Percentiles rank a stretch among this genome's conserved stretches.
Evolutionary conservation across 331 rosid genomes (phyloP).

Genomic region (Prunus yedoensis): DNA sequence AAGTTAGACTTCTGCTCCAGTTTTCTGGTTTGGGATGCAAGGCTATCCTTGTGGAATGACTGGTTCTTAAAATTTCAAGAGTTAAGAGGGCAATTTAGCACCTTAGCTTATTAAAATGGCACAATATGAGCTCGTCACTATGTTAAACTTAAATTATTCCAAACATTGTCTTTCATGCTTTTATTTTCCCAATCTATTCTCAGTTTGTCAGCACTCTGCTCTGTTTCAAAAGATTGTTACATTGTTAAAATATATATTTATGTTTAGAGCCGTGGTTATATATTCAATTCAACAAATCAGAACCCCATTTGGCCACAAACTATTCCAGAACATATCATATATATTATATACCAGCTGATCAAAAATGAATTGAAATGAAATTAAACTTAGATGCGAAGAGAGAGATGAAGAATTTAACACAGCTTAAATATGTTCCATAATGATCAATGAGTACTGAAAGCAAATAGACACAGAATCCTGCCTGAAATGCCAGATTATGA

Average conservation of each 20-base stretch:
- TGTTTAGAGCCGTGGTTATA: neutral
- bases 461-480: conserved; percentile 2
- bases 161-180: no score
- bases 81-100: neutral
- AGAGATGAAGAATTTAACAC: conserved; percentile 12
- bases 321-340: conserved; percentile 4
- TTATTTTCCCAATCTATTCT: no score
- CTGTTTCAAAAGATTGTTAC: no score
- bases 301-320: neutral
- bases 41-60: no score
- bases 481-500: conserved; percentile 1
- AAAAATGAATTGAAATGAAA: conserved; percentile 16
- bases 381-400: neutral
- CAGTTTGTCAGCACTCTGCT: no score
- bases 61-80: neutral
- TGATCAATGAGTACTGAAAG: conserved; percentile 8
- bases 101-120: neutral
- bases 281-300: neutral
- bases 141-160: no score
- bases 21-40: neutral
- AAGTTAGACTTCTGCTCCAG: neutral
- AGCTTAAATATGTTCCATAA: neutral
- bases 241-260: no score
- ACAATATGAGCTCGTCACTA: neutral
- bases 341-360: neutral